Evolutionary conservation across 2,329 filamentous ascomycete species (phyloP).

Genomic region (Diaporthe ilicicola): DNA sequence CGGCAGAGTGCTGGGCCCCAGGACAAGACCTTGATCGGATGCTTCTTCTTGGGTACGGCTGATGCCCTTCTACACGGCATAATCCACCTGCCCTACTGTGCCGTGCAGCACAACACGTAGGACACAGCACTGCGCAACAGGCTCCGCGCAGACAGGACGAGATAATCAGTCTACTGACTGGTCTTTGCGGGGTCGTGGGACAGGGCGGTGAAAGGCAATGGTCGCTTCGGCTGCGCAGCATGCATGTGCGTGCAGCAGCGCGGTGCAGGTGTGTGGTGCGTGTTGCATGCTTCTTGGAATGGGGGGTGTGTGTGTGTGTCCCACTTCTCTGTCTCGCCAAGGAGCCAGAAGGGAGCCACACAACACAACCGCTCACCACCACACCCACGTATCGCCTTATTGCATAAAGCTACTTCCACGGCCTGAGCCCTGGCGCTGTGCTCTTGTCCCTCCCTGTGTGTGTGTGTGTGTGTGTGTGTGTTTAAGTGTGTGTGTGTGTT

Average conservation of each 20-base stretch:
- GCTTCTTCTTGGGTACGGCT: not conserved
- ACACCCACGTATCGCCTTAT: slow-evolving; percentile 1
- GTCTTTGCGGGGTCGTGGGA: slow-evolving; percentile 15
- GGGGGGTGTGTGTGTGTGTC: not conserved
- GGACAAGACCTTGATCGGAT: not conserved
- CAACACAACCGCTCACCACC: not conserved
- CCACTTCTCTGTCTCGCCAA: slow-evolving; percentile 8
- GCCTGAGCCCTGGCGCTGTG: not conserved
- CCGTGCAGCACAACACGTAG: slow-evolving; percentile 2
- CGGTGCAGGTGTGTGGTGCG: slow-evolving; percentile 23
- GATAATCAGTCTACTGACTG: slow-evolving; percentile 7
- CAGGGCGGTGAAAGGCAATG: slow-evolving; percentile 26
- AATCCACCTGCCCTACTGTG: not conserved
- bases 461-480: too few species aligned
- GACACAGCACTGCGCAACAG: not conserved
- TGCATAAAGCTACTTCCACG: slow-evolving; percentile 1
- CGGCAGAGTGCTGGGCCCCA: not conserved
- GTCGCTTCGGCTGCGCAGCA: slow-evolving; percentile 24
- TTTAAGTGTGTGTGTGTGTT: too few species aligned
- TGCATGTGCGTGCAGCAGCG: slow-evolving; percentile 24
- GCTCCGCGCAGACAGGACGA: not conserved
- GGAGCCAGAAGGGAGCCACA: not conserved
- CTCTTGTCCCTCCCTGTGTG: not conserved
- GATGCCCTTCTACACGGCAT: slow-evolving; percentile 10
- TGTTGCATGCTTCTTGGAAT: slow-evolving; percentile 12